A percentile compares a stretch with the other conserved stretches of the same genome.
Conservation (phyloP, 1,139 yeast genomes). For the Pichia sp. region DNA sequence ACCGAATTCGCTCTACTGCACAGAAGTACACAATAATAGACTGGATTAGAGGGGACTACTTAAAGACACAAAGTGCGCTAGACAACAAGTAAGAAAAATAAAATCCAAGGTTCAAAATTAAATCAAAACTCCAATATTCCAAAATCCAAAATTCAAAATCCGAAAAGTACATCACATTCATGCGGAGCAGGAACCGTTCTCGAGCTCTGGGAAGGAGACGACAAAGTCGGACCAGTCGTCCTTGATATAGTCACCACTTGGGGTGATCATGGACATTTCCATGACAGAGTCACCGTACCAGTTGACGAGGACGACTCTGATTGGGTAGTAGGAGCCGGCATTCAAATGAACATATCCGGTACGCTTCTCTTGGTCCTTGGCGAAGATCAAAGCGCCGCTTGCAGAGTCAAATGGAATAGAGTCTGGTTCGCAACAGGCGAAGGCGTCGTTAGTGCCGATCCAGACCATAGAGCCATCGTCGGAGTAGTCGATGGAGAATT, state of each 20-base stretch:
- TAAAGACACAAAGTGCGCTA: no score
- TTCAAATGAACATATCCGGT: slow-evolving; percentile 12
- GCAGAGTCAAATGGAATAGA: slow-evolving; percentile 11
- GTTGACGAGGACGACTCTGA: slow-evolving; percentile 20
- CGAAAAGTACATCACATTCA: no score
- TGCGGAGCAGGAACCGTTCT: slow-evolving; percentile 9
- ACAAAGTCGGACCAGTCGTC: slow-evolving; percentile 14
- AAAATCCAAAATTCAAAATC: no score
- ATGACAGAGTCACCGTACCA: slow-evolving; percentile 11
- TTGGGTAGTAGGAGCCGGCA: slow-evolving; percentile 19
- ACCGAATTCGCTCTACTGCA: no score
- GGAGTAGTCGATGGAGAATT: slow-evolving; percentile 11
- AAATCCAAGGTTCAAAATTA: no score
- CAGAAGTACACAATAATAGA: no score
- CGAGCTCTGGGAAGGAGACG: slow-evolving; percentile 8
- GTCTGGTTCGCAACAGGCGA: slow-evolving; percentile 17
- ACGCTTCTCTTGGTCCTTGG: background rate
- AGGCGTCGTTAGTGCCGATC: slow-evolving; percentile 17
- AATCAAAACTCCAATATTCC: no score
- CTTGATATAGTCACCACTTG: slow-evolving; percentile 9
- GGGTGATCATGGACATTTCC: slow-evolving; percentile 12
- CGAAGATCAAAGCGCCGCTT: slow-evolving; percentile 8
- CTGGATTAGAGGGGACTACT: no score
- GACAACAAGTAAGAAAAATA: no score
- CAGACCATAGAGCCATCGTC: slow-evolving; percentile 20